Evolutionary conservation across 163 green algal genomes (phyloP), one percentile per base, ranked within the genome.

Genomic region (Chlamydomonas reinhardtii): DNA sequence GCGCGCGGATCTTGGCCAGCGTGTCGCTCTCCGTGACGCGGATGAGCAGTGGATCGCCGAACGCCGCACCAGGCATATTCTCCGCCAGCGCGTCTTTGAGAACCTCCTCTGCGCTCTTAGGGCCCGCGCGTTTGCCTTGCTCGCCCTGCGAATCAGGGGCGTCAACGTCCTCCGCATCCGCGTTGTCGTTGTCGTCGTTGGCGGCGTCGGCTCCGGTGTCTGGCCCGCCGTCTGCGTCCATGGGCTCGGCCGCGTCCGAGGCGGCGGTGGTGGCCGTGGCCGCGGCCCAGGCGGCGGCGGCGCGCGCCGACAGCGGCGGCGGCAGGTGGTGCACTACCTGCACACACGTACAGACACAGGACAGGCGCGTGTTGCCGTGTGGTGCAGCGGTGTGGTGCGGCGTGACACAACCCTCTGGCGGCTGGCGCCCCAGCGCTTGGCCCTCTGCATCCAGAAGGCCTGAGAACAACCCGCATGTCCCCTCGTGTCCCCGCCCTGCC

Each of bases 1-100:
- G 89, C 8, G 73, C 71, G 69, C 91, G 92, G 9, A 98, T 34
- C 17, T 95, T 64, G 11, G 70, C 93, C 52, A 99, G 71, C 1
- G 95, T 98, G 82, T 99, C 97, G 27, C 82, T 78, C 27, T 90
- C 80, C 0, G 68, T 78, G 4, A 99, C 77, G 16, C 88, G 81
- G 61, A 99, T 80, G 61, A 98, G 83, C 84, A 99, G 96, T 1
- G 97, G 97, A 64, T 99, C 96, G 0, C 95, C 94, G 89, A 98
- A 99, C 34, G 34, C 43, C 70, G 32, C 27, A 16, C 34, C 48
- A 17, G 52, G 43, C 72, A 76, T 65, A 15, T 56, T 37, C 48
- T 69, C 35, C 22, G 54, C 14, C 16, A 87, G 70, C 82, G 93
- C 90, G 25, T 82, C 32, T 2, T 34, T 29, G 39, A 86, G 59